These are phyloP conservation scores for Collybiopsis luxurians DNA, from an alignment of 768 basidiomycete species.

Conservation along the genomic window DNA sequence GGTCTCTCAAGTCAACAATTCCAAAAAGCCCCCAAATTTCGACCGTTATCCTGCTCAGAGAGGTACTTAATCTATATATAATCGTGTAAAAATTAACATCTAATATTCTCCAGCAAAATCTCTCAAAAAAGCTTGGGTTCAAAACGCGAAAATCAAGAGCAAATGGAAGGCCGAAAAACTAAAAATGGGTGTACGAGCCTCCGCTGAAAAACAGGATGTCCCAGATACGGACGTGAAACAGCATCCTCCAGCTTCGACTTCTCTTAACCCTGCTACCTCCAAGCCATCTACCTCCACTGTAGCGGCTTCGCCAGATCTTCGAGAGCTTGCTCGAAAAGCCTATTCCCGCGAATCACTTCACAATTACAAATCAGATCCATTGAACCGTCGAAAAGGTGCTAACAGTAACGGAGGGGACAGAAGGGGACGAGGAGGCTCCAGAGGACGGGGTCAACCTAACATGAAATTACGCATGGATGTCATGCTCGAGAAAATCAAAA, in stretches of 20 bases:
- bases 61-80: conserved; percentile 37
- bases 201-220: not conserved
- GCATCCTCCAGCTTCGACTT: too few species aligned
- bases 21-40: conserved; percentile 69
- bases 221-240: too few species aligned
- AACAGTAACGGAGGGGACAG: conserved; percentile 16
- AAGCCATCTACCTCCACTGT: conserved; percentile 12
- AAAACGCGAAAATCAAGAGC: conserved; percentile 71
- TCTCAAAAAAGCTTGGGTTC: conserved; percentile 79
- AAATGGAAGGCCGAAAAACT: conserved; percentile 77
- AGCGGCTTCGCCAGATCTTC: conserved; percentile 43
- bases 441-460: conserved; percentile 45
- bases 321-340: conserved; percentile 60
- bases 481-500: conserved; percentile 84
- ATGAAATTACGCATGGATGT: conserved; percentile 89
- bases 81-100: not conserved
- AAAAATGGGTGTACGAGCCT: conserved; percentile 28
- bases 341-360: conserved; percentile 60
- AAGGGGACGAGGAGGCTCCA: conserved; percentile 20
- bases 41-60: conserved; percentile 59
- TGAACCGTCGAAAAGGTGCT: conserved; percentile 25
- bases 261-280: conserved; percentile 4
- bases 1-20: conserved; percentile 31
- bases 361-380: conserved; percentile 50
- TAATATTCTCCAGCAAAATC: conserved; percentile 56